Evolutionary conservation across 768 basidiomycete species (phyloP).

Genomic region (Mrakia hoshinonis): DNA sequence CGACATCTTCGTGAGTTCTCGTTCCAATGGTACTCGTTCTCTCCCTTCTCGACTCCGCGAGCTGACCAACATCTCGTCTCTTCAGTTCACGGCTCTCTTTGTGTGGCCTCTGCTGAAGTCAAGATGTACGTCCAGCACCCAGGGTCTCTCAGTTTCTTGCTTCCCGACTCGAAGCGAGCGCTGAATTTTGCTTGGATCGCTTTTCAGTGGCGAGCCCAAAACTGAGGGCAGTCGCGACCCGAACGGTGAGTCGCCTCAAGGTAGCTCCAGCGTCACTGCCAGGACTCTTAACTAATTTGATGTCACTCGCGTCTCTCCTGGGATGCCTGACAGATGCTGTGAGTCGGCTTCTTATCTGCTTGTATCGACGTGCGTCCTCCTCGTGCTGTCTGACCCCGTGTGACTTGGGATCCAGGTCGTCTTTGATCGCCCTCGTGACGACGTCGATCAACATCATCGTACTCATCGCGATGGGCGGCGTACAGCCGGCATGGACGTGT

Average conservation of each 20-base stretch:
- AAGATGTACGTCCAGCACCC: neutral
- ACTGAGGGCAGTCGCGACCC: slow-evolving; percentile 15
- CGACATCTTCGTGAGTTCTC: slow-evolving; percentile 26
- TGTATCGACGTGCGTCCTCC: no score
- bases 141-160: no score
- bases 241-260: slow-evolving; percentile 14
- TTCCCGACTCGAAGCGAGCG: no score
- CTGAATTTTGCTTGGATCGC: neutral
- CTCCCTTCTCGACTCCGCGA: no score
- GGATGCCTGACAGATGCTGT: no score
- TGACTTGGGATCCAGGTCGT: neutral
- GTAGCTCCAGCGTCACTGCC: no score
- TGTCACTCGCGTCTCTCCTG: no score
- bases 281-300: no score
- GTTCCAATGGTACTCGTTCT: no score
- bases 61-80: neutral
- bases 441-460: slow-evolving; percentile 33
- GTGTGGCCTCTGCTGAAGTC: slow-evolving; percentile 25
- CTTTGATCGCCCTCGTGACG: slow-evolving; percentile 31
- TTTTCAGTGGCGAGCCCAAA: slow-evolving; percentile 23
- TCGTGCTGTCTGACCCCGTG: neutral
- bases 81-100: slow-evolving; percentile 25
- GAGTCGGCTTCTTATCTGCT: no score
- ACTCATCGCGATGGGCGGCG: slow-evolving; percentile 32
- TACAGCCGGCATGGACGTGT: slow-evolving; percentile 34